Conservation (phyloP, 495 filamentous ascomycete species). For the Hypoxylon fuscum region DNA sequence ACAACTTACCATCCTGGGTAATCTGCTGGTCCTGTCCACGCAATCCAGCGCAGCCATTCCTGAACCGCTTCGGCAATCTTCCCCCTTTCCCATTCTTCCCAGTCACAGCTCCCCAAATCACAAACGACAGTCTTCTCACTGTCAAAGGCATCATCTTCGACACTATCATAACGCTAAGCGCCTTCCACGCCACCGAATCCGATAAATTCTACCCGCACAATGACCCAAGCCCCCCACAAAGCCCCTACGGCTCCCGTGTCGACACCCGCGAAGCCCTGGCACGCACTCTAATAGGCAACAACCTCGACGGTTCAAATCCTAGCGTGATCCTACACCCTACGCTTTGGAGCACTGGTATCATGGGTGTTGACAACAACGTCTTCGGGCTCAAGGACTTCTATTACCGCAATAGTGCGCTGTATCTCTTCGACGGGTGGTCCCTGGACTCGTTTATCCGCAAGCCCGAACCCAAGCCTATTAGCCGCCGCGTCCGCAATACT, state of each 20-base stretch:
- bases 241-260: constrained; percentile 18
- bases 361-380: constrained; percentile 17
- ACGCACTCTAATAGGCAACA: not conserved
- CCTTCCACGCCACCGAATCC: constrained; percentile 29
- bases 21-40: constrained; percentile 32
- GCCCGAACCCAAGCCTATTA: not conserved
- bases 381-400: constrained; percentile 32
- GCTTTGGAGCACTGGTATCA: constrained; percentile 17
- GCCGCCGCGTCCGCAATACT: not conserved
- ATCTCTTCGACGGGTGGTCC: not conserved
- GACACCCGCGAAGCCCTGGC: constrained; percentile 10
- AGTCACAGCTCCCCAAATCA: not conserved
- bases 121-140: constrained; percentile 6
- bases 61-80: constrained; percentile 1
- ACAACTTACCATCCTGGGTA: constrained; percentile 25
- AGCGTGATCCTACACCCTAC: constrained; percentile 1
- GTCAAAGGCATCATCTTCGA: constrained; percentile 20
- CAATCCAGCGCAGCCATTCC: constrained; percentile 27
- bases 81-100: not conserved
- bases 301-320: not conserved
- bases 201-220: constrained; percentile 11
- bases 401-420: constrained; percentile 12
- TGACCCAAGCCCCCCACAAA: constrained; percentile 4
- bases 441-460: constrained; percentile 2
- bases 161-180: constrained; percentile 11